These are phyloP conservation scores for Mrakia blollopis DNA, from an alignment of 768 basidiomycete genomes.

Conservation along the genomic window DNA sequence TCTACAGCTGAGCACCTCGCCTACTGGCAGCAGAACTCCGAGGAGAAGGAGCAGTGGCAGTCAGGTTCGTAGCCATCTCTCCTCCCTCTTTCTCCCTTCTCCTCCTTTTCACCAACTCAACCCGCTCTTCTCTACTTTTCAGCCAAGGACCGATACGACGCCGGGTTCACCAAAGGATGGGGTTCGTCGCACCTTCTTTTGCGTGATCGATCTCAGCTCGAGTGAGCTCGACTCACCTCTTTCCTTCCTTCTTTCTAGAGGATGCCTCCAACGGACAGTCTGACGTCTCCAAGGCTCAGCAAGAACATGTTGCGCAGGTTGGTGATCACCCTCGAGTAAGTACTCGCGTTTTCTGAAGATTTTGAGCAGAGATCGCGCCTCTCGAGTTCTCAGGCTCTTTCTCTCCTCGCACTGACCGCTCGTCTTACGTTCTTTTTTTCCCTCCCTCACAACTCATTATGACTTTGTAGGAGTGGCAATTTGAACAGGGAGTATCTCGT, in stretches of 20 bases:
- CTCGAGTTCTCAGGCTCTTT: neutral
- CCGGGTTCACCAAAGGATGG: slow-evolving; percentile 29
- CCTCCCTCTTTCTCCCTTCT: neutral
- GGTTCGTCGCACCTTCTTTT: neutral
- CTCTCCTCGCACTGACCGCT: neutral
- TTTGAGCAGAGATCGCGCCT: no score
- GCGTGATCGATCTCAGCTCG: no score
- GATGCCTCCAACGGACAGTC: slow-evolving; percentile 9
- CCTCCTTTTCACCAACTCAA: neutral
- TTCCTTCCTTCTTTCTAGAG: neutral
- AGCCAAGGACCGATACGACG: slow-evolving; percentile 3
- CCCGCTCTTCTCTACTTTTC: neutral
- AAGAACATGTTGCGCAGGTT: neutral
- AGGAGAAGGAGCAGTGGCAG: slow-evolving; percentile 17
- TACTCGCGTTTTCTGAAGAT: neutral
- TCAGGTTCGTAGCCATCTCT: neutral
- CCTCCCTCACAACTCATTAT: neutral
- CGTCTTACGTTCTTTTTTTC: neutral
- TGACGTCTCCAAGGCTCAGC: slow-evolving; percentile 9
- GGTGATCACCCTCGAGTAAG: slow-evolving; percentile 24
- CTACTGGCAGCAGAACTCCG: slow-evolving; percentile 19
- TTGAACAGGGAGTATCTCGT: no score
- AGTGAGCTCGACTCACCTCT: no score
- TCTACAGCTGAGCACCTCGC: slow-evolving; percentile 7
- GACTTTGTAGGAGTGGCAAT: slow-evolving; percentile 24